phyloP scores from a whole-genome alignment of 108 stramenopile genomes.

The Ochromonas danica region DNA sequence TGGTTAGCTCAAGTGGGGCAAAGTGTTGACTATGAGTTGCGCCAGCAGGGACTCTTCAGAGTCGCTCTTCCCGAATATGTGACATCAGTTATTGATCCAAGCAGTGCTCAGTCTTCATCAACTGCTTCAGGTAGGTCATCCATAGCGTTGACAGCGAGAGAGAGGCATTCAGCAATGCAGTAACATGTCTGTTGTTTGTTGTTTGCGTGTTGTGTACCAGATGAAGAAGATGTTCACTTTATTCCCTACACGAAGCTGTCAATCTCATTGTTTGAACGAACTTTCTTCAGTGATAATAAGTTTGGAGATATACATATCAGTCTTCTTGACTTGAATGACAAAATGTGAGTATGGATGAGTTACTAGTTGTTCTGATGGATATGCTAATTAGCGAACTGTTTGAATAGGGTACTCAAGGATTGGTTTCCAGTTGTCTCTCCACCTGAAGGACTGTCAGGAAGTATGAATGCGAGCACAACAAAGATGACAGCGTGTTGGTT shows the following conservation, averaged over 20 bases:
- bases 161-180: not conserved
- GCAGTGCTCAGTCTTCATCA: no score
- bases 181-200: no score
- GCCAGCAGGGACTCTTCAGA: not conserved
- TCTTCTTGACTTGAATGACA: no score
- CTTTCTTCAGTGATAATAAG: not conserved
- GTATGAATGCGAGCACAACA: not conserved
- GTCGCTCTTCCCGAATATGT: not conserved
- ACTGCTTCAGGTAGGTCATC: not conserved
- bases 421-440: not conserved
- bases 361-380: no score
- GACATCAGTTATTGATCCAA: no score
- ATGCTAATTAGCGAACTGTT: not conserved
- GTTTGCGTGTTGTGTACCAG: no score
- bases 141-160: not conserved
- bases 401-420: not conserved
- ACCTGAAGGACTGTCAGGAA: not conserved
- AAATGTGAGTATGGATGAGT: no score
- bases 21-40: not conserved
- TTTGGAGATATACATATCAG: no score
- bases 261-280: not conserved
- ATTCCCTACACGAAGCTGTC: not conserved
- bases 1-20: not conserved
- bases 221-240: not conserved
- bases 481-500: no score